Percentiles rank a stretch among this genome's conserved stretches.
Evolutionary conservation across 2,329 filamentous ascomycete genomes (phyloP).

Genomic region (Escovopsis weberi): DNA sequence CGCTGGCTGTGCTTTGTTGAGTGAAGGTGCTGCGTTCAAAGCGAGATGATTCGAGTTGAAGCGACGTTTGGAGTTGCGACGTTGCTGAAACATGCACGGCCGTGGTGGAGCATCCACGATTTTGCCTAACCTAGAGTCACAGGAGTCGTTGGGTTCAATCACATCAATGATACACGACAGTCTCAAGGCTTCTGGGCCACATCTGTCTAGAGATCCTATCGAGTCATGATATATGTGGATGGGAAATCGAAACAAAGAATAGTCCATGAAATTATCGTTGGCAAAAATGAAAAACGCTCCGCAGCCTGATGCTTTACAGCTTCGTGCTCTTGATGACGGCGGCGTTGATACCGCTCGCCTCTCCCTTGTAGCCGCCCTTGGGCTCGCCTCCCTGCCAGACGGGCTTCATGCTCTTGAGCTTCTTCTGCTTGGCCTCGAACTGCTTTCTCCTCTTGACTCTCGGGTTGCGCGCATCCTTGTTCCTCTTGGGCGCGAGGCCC

Average conservation of each 20-base stretch:
- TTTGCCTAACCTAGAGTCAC: too few species aligned
- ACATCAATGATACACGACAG: too few species aligned
- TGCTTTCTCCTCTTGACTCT: constrained; percentile 96
- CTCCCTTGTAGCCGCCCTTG: constrained; percentile 75
- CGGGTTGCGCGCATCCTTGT: constrained; percentile 90
- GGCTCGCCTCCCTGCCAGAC: constrained; percentile 78
- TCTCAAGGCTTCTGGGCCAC: too few species aligned
- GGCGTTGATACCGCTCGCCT: constrained; percentile 89
- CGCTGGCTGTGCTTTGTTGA: too few species aligned
- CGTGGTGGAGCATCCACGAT: background rate
- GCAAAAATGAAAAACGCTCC: background rate
- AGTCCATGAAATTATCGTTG: constrained; percentile 1
- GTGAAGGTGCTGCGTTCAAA: background rate
- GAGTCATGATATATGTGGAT: too few species aligned
- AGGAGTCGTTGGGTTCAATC: too few species aligned
- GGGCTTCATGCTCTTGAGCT: constrained; percentile 73
- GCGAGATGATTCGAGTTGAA: background rate
- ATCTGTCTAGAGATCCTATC: too few species aligned
- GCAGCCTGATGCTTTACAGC: constrained; percentile 41
- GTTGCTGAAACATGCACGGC: background rate
- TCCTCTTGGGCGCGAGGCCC: constrained; percentile 74
- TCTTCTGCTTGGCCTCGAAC: constrained; percentile 96
- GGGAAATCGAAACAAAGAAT: background rate
- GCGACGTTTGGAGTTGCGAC: background rate
- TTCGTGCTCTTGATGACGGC: constrained; percentile 87